Percentiles rank a stretch among this genome's conserved stretches.
Evolutionary conservation across 78 protist genomes (phyloP).

Genomic region (Protostelium mycophagum): DNA sequence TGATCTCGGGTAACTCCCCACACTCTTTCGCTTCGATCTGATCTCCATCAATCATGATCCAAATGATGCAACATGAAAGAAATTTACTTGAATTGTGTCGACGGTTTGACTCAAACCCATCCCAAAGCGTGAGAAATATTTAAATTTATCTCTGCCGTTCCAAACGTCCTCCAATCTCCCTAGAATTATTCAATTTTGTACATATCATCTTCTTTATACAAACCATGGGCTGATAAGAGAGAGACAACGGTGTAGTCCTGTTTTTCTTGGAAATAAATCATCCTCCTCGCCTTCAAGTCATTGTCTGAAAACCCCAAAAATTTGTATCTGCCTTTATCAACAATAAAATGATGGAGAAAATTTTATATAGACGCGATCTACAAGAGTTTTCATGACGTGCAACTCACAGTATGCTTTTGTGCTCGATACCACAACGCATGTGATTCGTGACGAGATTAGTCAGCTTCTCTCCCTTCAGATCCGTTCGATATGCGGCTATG

Average conservation of each 20-base stretch:
- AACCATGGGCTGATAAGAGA: neutral
- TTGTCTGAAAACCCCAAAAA: neutral
- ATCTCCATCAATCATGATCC: neutral
- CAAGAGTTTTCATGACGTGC: neutral
- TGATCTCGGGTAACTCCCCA: neutral
- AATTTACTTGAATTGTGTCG: neutral
- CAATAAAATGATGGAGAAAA: neutral
- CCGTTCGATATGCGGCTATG: neutral
- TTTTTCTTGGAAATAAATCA: neutral
- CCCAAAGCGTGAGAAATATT: neutral
- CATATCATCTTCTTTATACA: neutral
- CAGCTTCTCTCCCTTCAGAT: neutral
- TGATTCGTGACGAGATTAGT: neutral
- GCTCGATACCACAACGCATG: neutral
- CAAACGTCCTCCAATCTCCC: neutral
- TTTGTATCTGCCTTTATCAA: neutral
- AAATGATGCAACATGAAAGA: neutral
- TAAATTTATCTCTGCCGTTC: neutral
- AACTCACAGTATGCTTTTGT: neutral
- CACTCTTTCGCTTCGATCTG: neutral
- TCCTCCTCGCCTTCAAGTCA: neutral
- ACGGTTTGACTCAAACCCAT: neutral
- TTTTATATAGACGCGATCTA: too few species aligned
- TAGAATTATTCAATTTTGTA: neutral
- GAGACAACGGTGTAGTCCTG: neutral